A percentile compares a stretch with the other conserved stretches of the same genome.
Evolutionary conservation across 768 basidiomycete species (phyloP).

Genomic region (Lentinula sp.): DNA sequence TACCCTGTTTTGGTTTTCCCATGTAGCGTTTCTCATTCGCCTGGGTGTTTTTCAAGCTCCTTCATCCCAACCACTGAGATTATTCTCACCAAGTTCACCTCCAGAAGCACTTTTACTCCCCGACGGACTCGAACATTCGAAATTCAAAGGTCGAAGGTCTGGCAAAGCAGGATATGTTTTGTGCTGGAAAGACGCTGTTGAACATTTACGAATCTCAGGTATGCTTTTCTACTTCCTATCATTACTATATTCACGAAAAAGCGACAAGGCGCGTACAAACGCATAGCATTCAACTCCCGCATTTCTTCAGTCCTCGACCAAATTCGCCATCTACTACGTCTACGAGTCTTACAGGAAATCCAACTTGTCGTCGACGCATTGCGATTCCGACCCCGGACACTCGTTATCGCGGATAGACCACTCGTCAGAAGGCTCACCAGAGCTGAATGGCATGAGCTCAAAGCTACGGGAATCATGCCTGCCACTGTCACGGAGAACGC

Average conservation of each 20-base stretch:
- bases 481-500: conserved; percentile 33
- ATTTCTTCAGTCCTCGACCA: conserved; percentile 46
- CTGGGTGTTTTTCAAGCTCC: conserved; percentile 45
- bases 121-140: conserved; percentile 63
- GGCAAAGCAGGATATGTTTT: conserved; percentile 48
- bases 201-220: conserved; percentile 32
- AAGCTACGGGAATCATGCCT: conserved; percentile 40
- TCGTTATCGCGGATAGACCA: conserved; percentile 14
- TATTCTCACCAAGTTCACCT: background rate
- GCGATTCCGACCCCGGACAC: conserved; percentile 12
- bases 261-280: conserved; percentile 20
- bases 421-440: conserved; percentile 62
- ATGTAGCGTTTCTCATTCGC: conserved; percentile 61
- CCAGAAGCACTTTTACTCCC: conserved; percentile 27
- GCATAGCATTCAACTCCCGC: conserved; percentile 20
- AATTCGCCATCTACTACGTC: conserved; percentile 59
- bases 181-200: conserved; percentile 51
- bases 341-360: conserved; percentile 73
- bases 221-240: background rate
- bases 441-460: conserved; percentile 48
- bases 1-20: conserved; percentile 1
- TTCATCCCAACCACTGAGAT: conserved; percentile 7
- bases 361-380: conserved; percentile 48
- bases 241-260: background rate
- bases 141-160: conserved; percentile 43